A percentile compares a stretch with the other conserved stretches of the same genome.
These are phyloP conservation scores for Xylaria scruposa DNA, from an alignment of 495 filamentous ascomycete species.

Conservation along the genomic window DNA sequence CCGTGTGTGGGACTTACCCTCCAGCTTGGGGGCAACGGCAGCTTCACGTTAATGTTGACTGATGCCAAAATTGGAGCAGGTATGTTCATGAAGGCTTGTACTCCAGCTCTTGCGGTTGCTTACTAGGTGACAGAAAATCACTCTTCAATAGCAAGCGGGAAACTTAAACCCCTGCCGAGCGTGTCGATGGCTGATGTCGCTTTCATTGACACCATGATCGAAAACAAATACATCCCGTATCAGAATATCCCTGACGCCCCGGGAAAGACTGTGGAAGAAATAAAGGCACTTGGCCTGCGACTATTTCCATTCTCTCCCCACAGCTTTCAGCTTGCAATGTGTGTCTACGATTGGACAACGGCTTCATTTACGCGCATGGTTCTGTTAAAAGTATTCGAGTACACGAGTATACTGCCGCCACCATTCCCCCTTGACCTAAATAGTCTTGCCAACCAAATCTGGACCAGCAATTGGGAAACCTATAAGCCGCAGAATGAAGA, in stretches of 20 bases:
- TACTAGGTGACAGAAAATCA: neutral
- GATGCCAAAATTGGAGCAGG: neutral
- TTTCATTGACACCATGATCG: constrained; percentile 3
- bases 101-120: neutral
- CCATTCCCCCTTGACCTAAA: neutral
- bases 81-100: neutral
- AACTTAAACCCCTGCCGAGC: neutral
- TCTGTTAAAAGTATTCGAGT: constrained; percentile 23
- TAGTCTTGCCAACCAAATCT: constrained; percentile 11
- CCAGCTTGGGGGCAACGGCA: neutral
- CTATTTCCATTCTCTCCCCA: constrained; percentile 5
- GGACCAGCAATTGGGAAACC: constrained; percentile 7
- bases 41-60: neutral
- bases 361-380: constrained; percentile 22
- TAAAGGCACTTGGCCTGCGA: neutral
- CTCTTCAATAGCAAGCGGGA: neutral
- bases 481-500: constrained; percentile 14
- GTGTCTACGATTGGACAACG: constrained; percentile 25
- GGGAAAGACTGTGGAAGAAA: neutral
- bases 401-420: constrained; percentile 2
- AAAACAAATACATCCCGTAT: neutral
- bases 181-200: neutral
- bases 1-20: neutral
- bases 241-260: constrained; percentile 10
- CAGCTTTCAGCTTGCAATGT: constrained; percentile 25